A percentile compares a stretch with the other conserved stretches of the same genome.
Evolutionary conservation across 148 eudicot species (phyloP).

Genomic region (Tetragonia tetragonoides): DNA sequence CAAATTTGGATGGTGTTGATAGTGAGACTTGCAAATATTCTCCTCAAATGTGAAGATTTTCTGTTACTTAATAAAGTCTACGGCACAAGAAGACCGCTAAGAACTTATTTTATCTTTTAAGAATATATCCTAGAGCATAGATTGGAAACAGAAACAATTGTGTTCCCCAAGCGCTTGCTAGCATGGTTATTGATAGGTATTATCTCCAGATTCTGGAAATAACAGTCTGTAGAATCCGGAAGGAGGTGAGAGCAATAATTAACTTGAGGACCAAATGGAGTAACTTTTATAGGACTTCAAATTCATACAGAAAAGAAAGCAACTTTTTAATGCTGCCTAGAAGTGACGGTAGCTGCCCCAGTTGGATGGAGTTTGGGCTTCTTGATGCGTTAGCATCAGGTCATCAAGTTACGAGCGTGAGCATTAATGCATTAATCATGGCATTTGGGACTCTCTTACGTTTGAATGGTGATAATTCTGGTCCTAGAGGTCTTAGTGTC

Average conservation of each 20-base stretch:
- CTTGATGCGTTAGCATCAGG: too few species aligned
- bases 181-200: background rate
- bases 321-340: background rate
- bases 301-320: background rate
- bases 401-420: too few species aligned
- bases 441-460: too few species aligned
- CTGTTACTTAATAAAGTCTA: background rate
- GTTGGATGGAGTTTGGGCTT: background rate
- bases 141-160: background rate
- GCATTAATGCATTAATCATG: too few species aligned
- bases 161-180: too few species aligned
- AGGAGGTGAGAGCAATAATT: background rate
- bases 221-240: background rate
- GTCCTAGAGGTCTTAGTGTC: too few species aligned
- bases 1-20: background rate
- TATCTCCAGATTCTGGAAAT: background rate
- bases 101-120: background rate
- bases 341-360: background rate
- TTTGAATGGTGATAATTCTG: too few species aligned
- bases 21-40: background rate
- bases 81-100: background rate
- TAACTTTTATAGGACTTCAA: background rate
- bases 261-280: background rate
- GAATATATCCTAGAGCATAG: background rate
- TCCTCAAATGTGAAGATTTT: background rate